These are phyloP conservation scores for Nidula niveotomentosa DNA, from an alignment of 1,284 basidiomycete genomes.

Conservation along the genomic window DNA sequence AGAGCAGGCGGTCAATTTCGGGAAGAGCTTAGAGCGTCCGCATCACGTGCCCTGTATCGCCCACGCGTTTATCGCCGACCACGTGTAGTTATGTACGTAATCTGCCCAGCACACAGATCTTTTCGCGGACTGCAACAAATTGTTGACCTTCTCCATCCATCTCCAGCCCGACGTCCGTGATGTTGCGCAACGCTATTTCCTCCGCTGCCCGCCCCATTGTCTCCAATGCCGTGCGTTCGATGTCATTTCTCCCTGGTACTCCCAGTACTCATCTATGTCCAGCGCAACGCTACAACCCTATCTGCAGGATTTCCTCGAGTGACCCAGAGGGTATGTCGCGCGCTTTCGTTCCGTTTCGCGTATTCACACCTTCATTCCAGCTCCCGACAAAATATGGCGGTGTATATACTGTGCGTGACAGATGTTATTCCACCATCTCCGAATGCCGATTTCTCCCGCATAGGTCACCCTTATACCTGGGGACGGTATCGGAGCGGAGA, in stretches of 20 bases:
- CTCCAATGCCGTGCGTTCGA: slow-evolving; percentile 47
- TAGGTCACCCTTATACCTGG: slow-evolving; percentile 95
- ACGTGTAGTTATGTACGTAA: no score
- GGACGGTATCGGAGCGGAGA: slow-evolving; percentile 96
- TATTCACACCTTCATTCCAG: slow-evolving; percentile 34
- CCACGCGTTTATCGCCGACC: no score
- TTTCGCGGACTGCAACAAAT: no score
- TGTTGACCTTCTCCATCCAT: slow-evolving; percentile 15
- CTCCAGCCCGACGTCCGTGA: slow-evolving; percentile 33
- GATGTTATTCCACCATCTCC: slow-evolving; percentile 14
- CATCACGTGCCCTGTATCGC: no score
- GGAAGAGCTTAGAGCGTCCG: no score
- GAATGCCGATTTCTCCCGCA: slow-evolving; percentile 18
- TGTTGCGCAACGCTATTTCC: slow-evolving; percentile 69
- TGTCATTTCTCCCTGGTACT: slow-evolving; percentile 1
- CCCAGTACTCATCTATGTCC: slow-evolving; percentile 7
- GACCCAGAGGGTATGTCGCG: slow-evolving; percentile 58
- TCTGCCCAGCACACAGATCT: no score
- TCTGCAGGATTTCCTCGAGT: slow-evolving; percentile 80
- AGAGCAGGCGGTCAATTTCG: no score
- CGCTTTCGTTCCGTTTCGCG: neutral
- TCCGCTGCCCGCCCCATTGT: slow-evolving; percentile 54
- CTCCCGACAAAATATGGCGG: slow-evolving; percentile 95
- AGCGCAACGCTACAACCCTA: slow-evolving; percentile 79
- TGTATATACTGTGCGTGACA: slow-evolving; percentile 73